Evolutionary conservation across 805 yeast genomes (phyloP).

Genomic region (Blastobotrys peoriensis): DNA sequence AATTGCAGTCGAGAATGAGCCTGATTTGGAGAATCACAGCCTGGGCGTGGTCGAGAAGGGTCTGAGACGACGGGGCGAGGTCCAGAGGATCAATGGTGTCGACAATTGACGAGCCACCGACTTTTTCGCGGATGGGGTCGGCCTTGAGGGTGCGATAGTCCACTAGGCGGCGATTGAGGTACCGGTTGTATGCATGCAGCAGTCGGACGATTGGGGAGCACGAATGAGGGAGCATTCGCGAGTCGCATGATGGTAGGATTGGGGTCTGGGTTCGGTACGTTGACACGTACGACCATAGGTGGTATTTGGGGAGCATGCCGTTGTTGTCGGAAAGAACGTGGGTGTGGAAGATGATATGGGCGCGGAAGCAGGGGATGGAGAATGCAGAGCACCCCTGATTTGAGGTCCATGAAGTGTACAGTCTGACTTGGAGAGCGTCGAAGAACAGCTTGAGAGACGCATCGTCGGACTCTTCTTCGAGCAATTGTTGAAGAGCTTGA

Average conservation of each 20-base stretch:
- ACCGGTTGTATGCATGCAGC: slow-evolving; percentile 13
- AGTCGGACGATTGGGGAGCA: slow-evolving; percentile 6
- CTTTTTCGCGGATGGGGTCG: slow-evolving; percentile 16
- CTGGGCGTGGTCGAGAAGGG: slow-evolving; percentile 14
- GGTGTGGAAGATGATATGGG: slow-evolving; percentile 16
- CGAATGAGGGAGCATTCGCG: slow-evolving; percentile 2
- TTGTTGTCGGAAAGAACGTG: slow-evolving; percentile 13
- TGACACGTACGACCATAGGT: slow-evolving; percentile 1
- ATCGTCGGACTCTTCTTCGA: slow-evolving; percentile 7
- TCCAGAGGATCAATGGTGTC: slow-evolving; percentile 5
- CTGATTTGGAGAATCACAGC: slow-evolving; percentile 12
- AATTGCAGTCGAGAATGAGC: slow-evolving; percentile 16
- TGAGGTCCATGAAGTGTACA: slow-evolving; percentile 1
- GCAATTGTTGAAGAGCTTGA: slow-evolving; percentile 7
- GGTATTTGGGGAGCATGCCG: slow-evolving; percentile 6
- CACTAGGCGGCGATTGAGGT: slow-evolving; percentile 14
- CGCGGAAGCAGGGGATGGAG: slow-evolving; percentile 11
- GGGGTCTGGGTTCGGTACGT: not conserved
- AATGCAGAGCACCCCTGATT: not conserved
- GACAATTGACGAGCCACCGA: slow-evolving; percentile 9
- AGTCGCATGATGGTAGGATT: slow-evolving; percentile 7
- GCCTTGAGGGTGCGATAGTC: slow-evolving; percentile 11
- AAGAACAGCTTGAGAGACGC: slow-evolving; percentile 8
- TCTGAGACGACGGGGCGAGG: not conserved
- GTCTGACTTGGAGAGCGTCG: slow-evolving; percentile 8